Evolutionary conservation across 345 rosid species (phyloP).

Genomic region (Mercurialis annua): DNA sequence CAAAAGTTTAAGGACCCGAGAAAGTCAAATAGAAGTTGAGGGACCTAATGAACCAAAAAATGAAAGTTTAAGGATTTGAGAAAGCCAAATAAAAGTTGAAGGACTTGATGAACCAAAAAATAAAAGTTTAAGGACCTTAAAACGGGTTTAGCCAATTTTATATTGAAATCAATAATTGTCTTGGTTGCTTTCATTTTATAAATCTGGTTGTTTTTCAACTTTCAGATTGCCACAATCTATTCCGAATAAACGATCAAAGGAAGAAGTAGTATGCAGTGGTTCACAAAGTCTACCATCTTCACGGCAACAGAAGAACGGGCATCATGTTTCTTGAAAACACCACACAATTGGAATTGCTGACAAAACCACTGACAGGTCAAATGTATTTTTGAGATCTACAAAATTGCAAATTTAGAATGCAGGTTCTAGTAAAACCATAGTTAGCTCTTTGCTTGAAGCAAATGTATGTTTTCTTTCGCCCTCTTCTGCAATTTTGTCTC

Average conservation of each 20-base stretch:
- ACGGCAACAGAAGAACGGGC: slow-evolving; percentile 26
- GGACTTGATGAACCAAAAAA: no score
- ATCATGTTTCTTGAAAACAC: slow-evolving; percentile 17
- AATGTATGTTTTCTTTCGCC: background rate
- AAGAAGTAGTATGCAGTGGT: slow-evolving; percentile 20
- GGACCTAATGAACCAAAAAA: no score
- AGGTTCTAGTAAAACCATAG: slow-evolving; percentile 4
- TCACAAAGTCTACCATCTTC: slow-evolving; percentile 15
- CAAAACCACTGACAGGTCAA: background rate
- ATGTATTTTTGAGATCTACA: background rate
- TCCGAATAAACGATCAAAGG: slow-evolving; percentile 33
- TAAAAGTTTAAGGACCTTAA: no score
- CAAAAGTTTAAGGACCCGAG: no score
- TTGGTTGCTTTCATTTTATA: background rate
- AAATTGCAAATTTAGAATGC: slow-evolving; percentile 10
- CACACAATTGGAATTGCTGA: background rate
- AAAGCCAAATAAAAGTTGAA: no score
- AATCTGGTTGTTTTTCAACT: background rate
- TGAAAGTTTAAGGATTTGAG: no score
- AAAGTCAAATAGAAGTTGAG: no score
- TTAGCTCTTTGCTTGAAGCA: slow-evolving; percentile 6
- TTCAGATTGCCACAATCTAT: slow-evolving; percentile 28
- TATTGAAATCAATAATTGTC: no score
- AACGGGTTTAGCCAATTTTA: no score
- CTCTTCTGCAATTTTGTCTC: background rate